Evolutionary conservation across 2,329 filamentous ascomycete genomes (phyloP), one percentile per base, ranked within the genome.

Genomic region (Ascosphaera apis): DNA sequence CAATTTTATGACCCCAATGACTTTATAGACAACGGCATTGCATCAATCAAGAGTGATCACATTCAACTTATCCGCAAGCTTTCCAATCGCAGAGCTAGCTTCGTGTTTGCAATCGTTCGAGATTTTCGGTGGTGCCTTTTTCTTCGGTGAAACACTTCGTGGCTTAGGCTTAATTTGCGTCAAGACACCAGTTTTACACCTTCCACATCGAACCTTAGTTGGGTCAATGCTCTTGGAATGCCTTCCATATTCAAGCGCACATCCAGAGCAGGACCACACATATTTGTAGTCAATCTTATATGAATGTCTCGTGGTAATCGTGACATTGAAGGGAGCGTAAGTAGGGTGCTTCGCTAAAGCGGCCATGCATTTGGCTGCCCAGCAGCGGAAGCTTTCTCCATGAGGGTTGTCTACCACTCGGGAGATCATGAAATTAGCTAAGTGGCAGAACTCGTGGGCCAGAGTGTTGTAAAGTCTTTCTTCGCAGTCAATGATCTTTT

Each of bases 361-460:
- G 19, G 47, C 42, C 11, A 49, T 54, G 41, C 55, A 61, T 36
- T 52, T 54, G 6, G 41, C 42, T 1, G 54, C 58, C 69, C 82
- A 92, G 1, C 55, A 50, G 53, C 91, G 84, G 65, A 93, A 93
- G 46, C 80, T 76, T 9, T 68, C 65, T 15, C 84, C 84, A 50
- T 93, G 84, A 0, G 83, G 81, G 41, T 79, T 75, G 38, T 72
- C 73, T 31, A 69, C 74, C 25, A 84, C 61, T 25, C 74, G 71
- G 34, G 67, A 75, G 42, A 95, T 62, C 72, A 95, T 91, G 53
- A 86, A 93, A 47, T 83, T 91, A 31, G 81, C 76, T 1, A 95
- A 60, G 50, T 98, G 88, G 53, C 88, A 95, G 59, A 88, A 95
- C 48, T 98, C 88, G 52, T 98, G 88, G 0, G 86, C 82, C n/a